phyloP scores from a whole-genome alignment of 768 basidiomycete genomes.

The Tremella fuciformis region DNA sequence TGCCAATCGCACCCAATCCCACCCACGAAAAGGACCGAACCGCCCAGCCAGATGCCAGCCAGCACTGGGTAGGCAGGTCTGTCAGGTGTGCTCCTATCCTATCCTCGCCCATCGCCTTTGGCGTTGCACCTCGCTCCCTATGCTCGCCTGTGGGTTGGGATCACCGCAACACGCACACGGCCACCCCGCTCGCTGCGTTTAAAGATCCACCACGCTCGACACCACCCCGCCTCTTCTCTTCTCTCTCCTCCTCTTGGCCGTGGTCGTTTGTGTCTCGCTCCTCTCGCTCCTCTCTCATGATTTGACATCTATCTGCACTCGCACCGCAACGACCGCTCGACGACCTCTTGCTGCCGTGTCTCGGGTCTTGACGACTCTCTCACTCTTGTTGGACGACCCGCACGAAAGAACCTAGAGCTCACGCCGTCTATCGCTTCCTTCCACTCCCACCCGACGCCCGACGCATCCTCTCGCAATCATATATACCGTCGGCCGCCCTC shows the following conservation, averaged over 20 bases:
- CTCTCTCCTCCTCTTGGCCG: background rate
- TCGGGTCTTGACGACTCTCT: conserved; percentile 4
- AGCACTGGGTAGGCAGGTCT: too few species aligned
- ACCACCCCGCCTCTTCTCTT: background rate
- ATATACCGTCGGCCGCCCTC: background rate
- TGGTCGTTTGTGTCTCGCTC: background rate
- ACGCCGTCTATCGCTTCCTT: background rate
- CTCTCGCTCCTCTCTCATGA: background rate
- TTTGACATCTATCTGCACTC: background rate
- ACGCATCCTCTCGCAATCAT: conserved; percentile 1
- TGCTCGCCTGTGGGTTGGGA: background rate
- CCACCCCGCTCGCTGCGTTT: too few species aligned
- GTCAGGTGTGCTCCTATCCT: too few species aligned
- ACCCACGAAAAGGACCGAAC: too few species aligned
- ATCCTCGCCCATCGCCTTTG: background rate
- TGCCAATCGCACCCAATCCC: too few species aligned
- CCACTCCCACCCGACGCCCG: background rate
- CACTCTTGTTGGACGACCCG: background rate
- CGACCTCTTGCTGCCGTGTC: conserved; percentile 1
- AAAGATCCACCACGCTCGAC: background rate
- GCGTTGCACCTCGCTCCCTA: conserved; percentile 5
- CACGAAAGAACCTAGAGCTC: conserved; percentile 2
- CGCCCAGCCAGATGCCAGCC: too few species aligned
- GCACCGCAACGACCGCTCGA: conserved; percentile 1
- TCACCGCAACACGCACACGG: too few species aligned